A percentile compares a stretch with the other conserved stretches of the same genome.
Evolutionary conservation across 1,284 basidiomycete species (phyloP).

Genomic region (Leccinum pachyderme): DNA sequence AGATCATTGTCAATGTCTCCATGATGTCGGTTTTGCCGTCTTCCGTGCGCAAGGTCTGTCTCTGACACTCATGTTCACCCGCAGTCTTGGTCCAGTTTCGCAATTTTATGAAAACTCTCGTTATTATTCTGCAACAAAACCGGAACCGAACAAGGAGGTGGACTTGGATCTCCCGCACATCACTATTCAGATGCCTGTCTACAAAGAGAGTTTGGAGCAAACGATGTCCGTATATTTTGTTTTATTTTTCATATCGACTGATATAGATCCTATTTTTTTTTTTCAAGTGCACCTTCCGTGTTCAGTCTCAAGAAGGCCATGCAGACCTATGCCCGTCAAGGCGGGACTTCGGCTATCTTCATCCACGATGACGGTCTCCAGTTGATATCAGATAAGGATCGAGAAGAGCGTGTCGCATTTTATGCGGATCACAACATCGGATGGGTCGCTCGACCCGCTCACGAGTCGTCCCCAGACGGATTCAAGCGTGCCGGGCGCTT

Average conservation of each 20-base stretch:
- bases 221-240: constrained; percentile 54
- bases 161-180: constrained; percentile 68
- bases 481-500: constrained; percentile 83
- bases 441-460: constrained; percentile 80
- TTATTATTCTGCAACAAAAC: constrained; percentile 65
- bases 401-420: constrained; percentile 63
- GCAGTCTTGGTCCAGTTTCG: constrained; percentile 67
- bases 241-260: background rate
- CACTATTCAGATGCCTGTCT: constrained; percentile 77
- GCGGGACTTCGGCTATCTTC: constrained; percentile 73
- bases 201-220: constrained; percentile 71
- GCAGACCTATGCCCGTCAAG: constrained; percentile 83
- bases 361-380: constrained; percentile 80
- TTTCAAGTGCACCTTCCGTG: constrained; percentile 64
- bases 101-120: constrained; percentile 73
- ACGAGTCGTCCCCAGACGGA: constrained; percentile 40
- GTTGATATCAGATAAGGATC: constrained; percentile 56
- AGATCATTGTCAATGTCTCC: constrained; percentile 54
- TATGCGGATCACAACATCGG: constrained; percentile 82
- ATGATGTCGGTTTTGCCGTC: constrained; percentile 43
- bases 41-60: background rate
- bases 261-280: constrained; percentile 47
- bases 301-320: constrained; percentile 81
- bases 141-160: constrained; percentile 56
- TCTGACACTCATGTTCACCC: background rate